phyloP scores from a whole-genome alignment of 2,329 filamentous ascomycete species.

The Harringtonia lauricola region DNA sequence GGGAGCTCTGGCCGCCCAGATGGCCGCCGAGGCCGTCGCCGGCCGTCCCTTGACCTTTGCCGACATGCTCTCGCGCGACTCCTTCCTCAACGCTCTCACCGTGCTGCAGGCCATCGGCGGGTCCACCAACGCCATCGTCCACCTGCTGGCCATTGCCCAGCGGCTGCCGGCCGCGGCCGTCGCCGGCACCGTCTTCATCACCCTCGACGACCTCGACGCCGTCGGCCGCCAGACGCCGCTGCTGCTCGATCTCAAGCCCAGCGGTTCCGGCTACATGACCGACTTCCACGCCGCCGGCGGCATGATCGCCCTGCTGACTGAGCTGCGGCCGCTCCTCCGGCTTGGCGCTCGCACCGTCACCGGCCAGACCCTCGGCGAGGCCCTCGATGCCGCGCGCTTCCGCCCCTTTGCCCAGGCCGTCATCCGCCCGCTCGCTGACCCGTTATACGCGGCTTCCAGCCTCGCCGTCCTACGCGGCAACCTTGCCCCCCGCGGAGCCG shows the following conservation, averaged over 20 bases:
- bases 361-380: slow-evolving; percentile 71
- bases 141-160: slow-evolving; percentile 75
- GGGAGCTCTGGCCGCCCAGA: slow-evolving; percentile 54
- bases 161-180: slow-evolving; percentile 55
- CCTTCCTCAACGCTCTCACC: slow-evolving; percentile 76
- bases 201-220: slow-evolving; percentile 64
- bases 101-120: slow-evolving; percentile 77
- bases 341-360: slow-evolving; percentile 74
- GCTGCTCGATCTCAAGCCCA: slow-evolving; percentile 77
- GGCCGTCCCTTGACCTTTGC: slow-evolving; percentile 59
- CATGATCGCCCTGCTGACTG: slow-evolving; percentile 69
- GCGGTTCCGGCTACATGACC: slow-evolving; percentile 78
- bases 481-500: slow-evolving; percentile 69
- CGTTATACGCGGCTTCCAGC: slow-evolving; percentile 65
- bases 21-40: slow-evolving; percentile 54
- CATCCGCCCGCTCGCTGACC: slow-evolving; percentile 54
- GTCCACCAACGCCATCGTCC: slow-evolving; percentile 75
- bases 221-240: slow-evolving; percentile 69
- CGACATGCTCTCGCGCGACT: slow-evolving; percentile 60
- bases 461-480: slow-evolving; percentile 77
- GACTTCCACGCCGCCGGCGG: slow-evolving; percentile 86
- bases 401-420: slow-evolving; percentile 31
- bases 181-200: slow-evolving; percentile 21
- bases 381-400: slow-evolving; percentile 58
- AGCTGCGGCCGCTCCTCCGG: slow-evolving; percentile 65